Conservation (phyloP, 164 flowering plant species). For the Cinnamomum micranthum region DNA sequence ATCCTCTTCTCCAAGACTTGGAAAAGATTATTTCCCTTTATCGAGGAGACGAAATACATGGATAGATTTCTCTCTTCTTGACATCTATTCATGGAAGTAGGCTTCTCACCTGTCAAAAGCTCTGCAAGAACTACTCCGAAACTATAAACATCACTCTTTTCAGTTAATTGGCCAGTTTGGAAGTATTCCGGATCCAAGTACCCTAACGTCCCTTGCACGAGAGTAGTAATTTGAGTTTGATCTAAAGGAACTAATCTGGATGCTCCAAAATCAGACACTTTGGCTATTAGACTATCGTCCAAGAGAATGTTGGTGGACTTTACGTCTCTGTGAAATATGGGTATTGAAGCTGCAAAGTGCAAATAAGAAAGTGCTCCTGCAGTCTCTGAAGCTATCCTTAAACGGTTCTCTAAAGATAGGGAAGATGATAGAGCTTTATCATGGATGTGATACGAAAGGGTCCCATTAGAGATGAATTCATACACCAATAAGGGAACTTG, state of each 20-base stretch:
- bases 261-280: conserved; percentile 34
- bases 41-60: neutral
- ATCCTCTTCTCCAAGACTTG: conserved; percentile 1
- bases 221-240: conserved; percentile 1
- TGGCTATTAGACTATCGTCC: conserved; percentile 28
- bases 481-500: conserved; percentile 25
- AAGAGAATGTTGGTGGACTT: conserved; percentile 38
- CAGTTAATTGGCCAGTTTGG: conserved; percentile 7
- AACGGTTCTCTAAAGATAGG: conserved; percentile 22
- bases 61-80: conserved; percentile 4
- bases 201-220: conserved; percentile 10
- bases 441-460: conserved; percentile 21
- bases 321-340: conserved; percentile 41
- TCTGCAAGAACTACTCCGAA: conserved; percentile 13
- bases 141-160: conserved; percentile 15
- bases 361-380: conserved; percentile 41
- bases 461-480: conserved; percentile 23
- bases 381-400: conserved; percentile 36
- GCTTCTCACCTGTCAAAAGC: conserved; percentile 12
- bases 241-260: conserved; percentile 4
- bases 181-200: conserved; percentile 14
- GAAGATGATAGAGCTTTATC: neutral
- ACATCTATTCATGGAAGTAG: neutral
- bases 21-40: conserved; percentile 1
- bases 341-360: conserved; percentile 36